phyloP scores from a whole-genome alignment of 495 filamentous ascomycete genomes.

The Daldinia loculata region DNA sequence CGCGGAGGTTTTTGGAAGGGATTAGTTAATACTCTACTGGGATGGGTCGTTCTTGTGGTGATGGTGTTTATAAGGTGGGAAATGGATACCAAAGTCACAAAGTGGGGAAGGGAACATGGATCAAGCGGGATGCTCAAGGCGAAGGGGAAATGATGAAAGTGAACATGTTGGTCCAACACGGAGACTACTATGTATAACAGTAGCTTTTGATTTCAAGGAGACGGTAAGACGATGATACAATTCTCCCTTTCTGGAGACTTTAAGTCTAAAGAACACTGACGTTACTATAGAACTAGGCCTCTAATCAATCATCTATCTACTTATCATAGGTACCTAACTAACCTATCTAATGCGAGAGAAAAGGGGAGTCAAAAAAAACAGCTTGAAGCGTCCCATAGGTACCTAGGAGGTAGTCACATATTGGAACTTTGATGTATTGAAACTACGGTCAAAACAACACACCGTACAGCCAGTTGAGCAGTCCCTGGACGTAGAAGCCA shows the following conservation, averaged over 20 bases:
- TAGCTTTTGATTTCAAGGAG: neutral
- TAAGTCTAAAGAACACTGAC: neutral
- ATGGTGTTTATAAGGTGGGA: constrained; percentile 61
- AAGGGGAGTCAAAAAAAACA: too few species aligned
- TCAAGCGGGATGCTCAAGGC: neutral
- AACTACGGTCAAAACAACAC: too few species aligned
- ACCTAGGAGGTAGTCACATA: too few species aligned
- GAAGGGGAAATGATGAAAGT: neutral
- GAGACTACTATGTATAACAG: neutral
- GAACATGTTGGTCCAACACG: neutral
- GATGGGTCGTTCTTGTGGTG: constrained; percentile 58
- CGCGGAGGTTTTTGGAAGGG: constrained; percentile 61
- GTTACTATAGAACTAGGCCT: neutral
- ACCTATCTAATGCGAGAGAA: too few species aligned
- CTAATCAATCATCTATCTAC: neutral
- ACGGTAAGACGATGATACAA: neutral
- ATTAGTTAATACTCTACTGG: constrained; percentile 61
- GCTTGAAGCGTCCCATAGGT: too few species aligned
- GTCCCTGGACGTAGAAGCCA: too few species aligned
- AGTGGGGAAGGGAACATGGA: constrained; percentile 48
- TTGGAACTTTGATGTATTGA: too few species aligned
- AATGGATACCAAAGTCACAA: constrained; percentile 66
- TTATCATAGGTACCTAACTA: too few species aligned
- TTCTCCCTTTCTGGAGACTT: neutral
- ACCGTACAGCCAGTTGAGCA: neutral